Evolutionary conservation across 352 stramenopile species (phyloP).

Genomic region (Phytophthora lateralis): DNA sequence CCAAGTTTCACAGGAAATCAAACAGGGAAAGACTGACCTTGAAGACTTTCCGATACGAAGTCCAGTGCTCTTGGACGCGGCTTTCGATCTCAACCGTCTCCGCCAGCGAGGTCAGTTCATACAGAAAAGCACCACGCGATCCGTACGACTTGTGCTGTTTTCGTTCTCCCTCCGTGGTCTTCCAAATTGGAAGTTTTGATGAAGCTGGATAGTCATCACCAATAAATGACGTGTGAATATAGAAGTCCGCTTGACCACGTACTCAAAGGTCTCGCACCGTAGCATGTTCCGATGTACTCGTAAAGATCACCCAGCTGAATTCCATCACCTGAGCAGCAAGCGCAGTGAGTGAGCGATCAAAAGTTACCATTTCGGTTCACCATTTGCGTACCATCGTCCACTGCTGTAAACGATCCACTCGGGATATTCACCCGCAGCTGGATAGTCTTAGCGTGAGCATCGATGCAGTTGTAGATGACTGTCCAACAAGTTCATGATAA

Average conservation of each 20-base stretch:
- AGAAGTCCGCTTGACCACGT: neutral
- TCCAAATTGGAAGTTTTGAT: constrained; percentile 24
- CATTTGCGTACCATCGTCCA: constrained; percentile 66
- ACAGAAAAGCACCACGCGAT: constrained; percentile 55
- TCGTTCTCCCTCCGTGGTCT: neutral
- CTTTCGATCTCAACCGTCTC: constrained; percentile 70
- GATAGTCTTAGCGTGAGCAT: constrained; percentile 60
- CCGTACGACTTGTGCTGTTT: constrained; percentile 42
- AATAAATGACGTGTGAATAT: neutral
- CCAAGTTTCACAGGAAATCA: neutral
- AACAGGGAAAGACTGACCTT: constrained; percentile 37
- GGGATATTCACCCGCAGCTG: constrained; percentile 47
- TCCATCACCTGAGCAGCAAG: constrained; percentile 52
- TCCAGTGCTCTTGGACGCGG: constrained; percentile 56
- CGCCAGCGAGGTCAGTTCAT: constrained; percentile 47
- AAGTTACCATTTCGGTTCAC: neutral
- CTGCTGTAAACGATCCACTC: constrained; percentile 57
- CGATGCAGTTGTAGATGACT: constrained; percentile 82
- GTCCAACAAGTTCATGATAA: neutral
- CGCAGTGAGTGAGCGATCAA: neutral
- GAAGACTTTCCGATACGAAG: constrained; percentile 70
- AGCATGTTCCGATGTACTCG: constrained; percentile 50
- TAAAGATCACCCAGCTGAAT: constrained; percentile 59
- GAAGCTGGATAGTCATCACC: constrained; percentile 37
- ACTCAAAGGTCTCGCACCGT: constrained; percentile 27